Conservation (phyloP, 2,329 filamentous ascomycete species). For the Bipolaris sorokiniana region DNA sequence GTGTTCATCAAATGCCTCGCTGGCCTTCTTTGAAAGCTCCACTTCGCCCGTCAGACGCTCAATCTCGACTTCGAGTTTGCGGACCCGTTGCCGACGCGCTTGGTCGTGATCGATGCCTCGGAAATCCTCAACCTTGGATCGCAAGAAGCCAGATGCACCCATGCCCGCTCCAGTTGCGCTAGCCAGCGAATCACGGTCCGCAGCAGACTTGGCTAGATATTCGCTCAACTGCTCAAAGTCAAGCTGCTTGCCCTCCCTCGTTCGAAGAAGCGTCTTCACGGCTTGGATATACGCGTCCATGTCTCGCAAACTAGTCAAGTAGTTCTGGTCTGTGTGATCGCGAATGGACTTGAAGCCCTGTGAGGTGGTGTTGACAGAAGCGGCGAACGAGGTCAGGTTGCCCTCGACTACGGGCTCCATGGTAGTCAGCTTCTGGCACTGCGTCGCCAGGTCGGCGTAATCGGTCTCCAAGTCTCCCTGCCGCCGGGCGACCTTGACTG, state of each 20-base stretch:
- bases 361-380: conserved; percentile 82
- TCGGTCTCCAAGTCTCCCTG: conserved; percentile 88
- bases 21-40: conserved; percentile 82
- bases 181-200: conserved; percentile 81
- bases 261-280: conserved; percentile 85
- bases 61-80: conserved; percentile 90
- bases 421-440: conserved; percentile 91
- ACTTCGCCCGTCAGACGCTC: conserved; percentile 87
- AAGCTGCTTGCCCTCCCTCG: conserved; percentile 95
- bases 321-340: conserved; percentile 93
- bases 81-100: conserved; percentile 80
- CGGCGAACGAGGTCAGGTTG: conserved; percentile 83
- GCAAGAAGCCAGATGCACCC: conserved; percentile 84
- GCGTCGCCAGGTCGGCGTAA: conserved; percentile 85
- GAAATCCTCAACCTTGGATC: conserved; percentile 94
- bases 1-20: conserved; percentile 94
- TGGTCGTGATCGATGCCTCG: conserved; percentile 96
- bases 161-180: conserved; percentile 69
- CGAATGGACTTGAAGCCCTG: conserved; percentile 79
- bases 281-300: conserved; percentile 95
- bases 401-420: conserved; percentile 87
- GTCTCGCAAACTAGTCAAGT: conserved; percentile 87
- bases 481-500: conserved; percentile 84
- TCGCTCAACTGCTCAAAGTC: conserved; percentile 96
- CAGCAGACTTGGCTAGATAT: conserved; percentile 88